A percentile compares a stretch with the other conserved stretches of the same genome.
phyloP scores from a whole-genome alignment of 2,329 filamentous ascomycete species.

The Neonectria faginata region DNA sequence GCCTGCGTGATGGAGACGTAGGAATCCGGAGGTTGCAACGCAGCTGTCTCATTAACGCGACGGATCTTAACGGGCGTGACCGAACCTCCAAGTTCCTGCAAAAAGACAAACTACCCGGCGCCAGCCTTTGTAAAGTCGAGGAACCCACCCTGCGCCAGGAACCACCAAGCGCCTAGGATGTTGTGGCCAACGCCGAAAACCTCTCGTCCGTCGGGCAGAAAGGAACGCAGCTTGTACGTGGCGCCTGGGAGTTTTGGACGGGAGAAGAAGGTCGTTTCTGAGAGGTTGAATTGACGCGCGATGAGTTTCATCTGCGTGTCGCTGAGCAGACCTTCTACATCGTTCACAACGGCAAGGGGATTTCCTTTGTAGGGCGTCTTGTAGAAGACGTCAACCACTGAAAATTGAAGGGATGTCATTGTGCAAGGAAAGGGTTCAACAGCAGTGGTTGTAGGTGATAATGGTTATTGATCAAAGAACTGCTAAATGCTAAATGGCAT shows the following conservation, averaged over 20 bases:
- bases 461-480: neutral
- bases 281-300: constrained; percentile 41
- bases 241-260: constrained; percentile 2
- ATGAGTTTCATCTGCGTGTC: constrained; percentile 38
- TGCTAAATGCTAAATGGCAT: neutral
- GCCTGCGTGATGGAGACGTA: constrained; percentile 16
- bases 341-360: constrained; percentile 37
- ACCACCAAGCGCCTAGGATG: constrained; percentile 42
- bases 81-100: constrained; percentile 7
- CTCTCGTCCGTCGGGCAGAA: constrained; percentile 37
- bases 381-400: constrained; percentile 39
- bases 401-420: constrained; percentile 9
- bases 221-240: constrained; percentile 33
- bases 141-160: constrained; percentile 27
- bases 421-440: neutral
- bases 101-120: constrained; percentile 1
- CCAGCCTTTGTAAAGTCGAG: constrained; percentile 24
- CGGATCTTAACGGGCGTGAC: constrained; percentile 13
- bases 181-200: constrained; percentile 41
- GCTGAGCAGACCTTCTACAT: constrained; percentile 24
- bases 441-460: too few species aligned
- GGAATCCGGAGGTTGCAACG: neutral
- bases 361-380: constrained; percentile 35
- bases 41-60: neutral
- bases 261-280: constrained; percentile 39